These are phyloP conservation scores for Firmiana major DNA, from an alignment of 345 rosid species.

Conservation along the genomic window DNA sequence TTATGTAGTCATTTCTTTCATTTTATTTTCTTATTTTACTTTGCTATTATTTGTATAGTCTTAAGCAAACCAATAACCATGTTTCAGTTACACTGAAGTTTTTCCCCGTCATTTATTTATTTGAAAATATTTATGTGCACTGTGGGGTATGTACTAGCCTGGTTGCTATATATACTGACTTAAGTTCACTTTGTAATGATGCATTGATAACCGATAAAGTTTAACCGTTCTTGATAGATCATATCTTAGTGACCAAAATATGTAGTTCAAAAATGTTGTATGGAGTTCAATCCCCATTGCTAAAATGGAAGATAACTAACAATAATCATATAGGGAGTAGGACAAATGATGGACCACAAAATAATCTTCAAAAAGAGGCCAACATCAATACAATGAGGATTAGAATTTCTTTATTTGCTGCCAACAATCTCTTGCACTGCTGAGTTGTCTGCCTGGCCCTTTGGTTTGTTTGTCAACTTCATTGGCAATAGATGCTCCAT, in stretches of 20 bases:
- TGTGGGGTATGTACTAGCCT: background rate
- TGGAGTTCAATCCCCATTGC: background rate
- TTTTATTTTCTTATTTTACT: background rate
- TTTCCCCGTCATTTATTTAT: no score
- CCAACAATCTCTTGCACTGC: background rate
- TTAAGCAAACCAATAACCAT: background rate
- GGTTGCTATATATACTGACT: background rate
- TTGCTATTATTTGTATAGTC: background rate
- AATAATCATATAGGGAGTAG: background rate
- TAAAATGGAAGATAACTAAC: background rate
- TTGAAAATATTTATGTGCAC: no score
- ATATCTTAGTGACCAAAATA: background rate
- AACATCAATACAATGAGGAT: background rate
- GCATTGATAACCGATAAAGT: background rate
- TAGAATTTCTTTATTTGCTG: background rate
- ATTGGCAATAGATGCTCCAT: background rate
- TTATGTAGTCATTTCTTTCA: background rate
- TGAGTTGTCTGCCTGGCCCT: background rate
- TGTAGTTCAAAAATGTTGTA: background rate
- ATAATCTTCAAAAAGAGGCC: background rate
- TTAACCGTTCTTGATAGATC: background rate
- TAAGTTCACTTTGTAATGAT: background rate
- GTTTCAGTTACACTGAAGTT: background rate
- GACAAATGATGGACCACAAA: background rate
- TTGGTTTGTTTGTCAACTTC: background rate